Evolutionary conservation across 2,329 filamentous ascomycete species (phyloP), one percentile per base, ranked within the genome.

Genomic region (Pezicula carpinea): DNA sequence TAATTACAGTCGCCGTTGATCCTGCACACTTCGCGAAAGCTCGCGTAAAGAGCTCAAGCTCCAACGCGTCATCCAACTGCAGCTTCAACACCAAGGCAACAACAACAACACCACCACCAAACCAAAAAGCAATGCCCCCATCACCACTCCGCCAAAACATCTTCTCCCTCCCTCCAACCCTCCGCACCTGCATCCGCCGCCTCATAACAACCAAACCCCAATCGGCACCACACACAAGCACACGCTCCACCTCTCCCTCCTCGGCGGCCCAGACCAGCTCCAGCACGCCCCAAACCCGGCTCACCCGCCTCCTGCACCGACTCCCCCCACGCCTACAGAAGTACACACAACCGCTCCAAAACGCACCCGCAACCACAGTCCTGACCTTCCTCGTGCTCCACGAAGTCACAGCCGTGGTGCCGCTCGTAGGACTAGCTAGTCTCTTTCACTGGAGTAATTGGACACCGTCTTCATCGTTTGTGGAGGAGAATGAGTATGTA

Each of bases 331-430:
- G 82, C 51, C 74, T 95, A 11, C 85, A 80, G 48, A 75, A 72
- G 44, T 88, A 90, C 69, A 83, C 87, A 1, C 67, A 71, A 1
- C 80, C 82, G 0, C 79, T 99, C 3, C 80, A 83, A 48, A 75
- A 78, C 46, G 90, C 90, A 1, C 93, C 93, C 0, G 67, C 90
- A 38, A 88, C 88, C 1, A 89, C 96, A 68, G 74, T 95, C 35
- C 80, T 85, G 1, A 84, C 92, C 0, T 99, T 99, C 65, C 73
- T 97, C 10, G 72, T 96, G 33, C 76, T 99, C 0, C 93, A 99
- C 71, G 93, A 99, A 67, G 64, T 96, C 38, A 97, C 93, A 0
- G 92, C 93, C 8, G 70, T 96, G 10, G 66, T 92, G 1, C 92
- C 92, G 0, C 69, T 97, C 0, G 65, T 95, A 33, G 84, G 79